Conservation (phyloP, 257 asterid species). For the Ballota nigra region DNA sequence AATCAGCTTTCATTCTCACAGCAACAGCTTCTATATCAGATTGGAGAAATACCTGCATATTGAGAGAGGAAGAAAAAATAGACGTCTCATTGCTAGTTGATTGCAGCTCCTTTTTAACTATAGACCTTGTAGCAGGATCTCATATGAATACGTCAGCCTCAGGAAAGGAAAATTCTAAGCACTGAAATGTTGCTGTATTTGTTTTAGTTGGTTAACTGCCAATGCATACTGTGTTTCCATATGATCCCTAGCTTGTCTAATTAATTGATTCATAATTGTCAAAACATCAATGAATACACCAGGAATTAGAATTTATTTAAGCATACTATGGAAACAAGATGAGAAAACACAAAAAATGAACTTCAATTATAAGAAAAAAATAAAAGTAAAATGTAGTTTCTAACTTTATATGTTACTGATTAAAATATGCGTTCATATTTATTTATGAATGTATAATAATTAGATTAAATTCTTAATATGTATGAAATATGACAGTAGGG, state of each 20-base stretch:
- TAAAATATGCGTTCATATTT: neutral
- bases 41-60: conserved; percentile 78
- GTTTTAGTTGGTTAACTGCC: neutral
- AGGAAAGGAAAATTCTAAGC: neutral
- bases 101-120: neutral
- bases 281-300: neutral
- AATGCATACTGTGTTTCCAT: neutral
- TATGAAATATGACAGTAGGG: neutral
- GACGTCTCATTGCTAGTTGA: neutral
- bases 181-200: neutral
- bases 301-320: neutral
- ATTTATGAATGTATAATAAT: neutral
- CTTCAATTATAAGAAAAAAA: neutral
- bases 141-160: neutral
- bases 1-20: conserved; percentile 68
- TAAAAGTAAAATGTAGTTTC: conserved; percentile 1
- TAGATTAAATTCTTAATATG: conserved; percentile 9
- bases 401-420: neutral
- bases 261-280: neutral
- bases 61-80: neutral
- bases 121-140: neutral
- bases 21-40: conserved; percentile 85
- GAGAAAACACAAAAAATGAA: neutral
- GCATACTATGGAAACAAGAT: neutral
- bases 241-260: neutral